These are phyloP conservation scores for Mrakia hoshinonis DNA, from an alignment of 768 basidiomycete genomes.

Conservation along the genomic window DNA sequence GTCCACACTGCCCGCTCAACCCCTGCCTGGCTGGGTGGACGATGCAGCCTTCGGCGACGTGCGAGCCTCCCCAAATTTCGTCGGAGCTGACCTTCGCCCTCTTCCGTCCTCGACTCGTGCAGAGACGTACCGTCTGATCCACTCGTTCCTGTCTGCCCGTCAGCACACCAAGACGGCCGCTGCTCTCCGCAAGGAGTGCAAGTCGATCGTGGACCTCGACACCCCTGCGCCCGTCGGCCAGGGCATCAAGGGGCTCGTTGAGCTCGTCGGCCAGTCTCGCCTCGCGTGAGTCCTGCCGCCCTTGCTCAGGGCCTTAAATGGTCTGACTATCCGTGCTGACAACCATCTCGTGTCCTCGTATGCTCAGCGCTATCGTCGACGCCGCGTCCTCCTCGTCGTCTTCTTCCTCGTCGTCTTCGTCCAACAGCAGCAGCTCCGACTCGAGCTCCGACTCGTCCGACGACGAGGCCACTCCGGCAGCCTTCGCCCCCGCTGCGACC, in stretches of 20 bases:
- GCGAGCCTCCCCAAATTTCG: not conserved
- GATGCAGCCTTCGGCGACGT: too few species aligned
- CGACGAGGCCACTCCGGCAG: not conserved
- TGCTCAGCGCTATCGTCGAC: constrained; percentile 25
- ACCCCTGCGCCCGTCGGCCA: not conserved
- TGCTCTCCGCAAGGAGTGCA: constrained; percentile 26
- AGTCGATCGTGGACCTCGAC: constrained; percentile 23
- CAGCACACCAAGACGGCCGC: constrained; percentile 60
- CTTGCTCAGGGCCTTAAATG: too few species aligned
- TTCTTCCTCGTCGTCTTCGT: constrained; percentile 20
- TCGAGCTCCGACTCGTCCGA: constrained; percentile 33
- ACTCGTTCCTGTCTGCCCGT: constrained; percentile 60
- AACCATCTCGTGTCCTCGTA: constrained; percentile 37
- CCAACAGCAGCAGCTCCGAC: constrained; percentile 24
- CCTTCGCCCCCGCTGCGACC: not conserved
- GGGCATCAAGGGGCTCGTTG: constrained; percentile 21
- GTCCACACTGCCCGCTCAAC: not conserved
- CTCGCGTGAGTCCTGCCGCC: constrained; percentile 4
- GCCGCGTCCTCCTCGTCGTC: constrained; percentile 30
- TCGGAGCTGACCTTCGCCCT: not conserved
- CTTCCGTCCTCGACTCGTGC: not conserved
- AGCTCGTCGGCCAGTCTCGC: constrained; percentile 17
- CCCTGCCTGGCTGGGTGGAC: too few species aligned
- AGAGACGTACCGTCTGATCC: constrained; percentile 70
- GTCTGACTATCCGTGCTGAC: constrained; percentile 17